Conservation (phyloP, 139 green algal species). For the Chlamydomonas sp. region DNA sequence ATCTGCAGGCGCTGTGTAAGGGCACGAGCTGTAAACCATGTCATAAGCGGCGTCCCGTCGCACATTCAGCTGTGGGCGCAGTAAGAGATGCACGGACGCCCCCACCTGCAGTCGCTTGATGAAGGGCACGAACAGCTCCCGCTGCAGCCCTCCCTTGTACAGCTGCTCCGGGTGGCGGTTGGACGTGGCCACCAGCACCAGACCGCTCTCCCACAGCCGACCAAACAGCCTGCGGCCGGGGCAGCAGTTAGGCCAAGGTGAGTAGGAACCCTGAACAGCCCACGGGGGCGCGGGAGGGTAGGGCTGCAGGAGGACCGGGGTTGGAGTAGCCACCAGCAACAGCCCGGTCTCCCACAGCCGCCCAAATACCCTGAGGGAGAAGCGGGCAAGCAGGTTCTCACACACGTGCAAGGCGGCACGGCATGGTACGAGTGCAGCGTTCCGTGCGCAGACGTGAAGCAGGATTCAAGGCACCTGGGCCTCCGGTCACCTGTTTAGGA, state of each 20-base stretch:
- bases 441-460: no score
- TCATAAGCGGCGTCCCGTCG: no score
- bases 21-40: no score
- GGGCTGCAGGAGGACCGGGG: constrained; percentile 82
- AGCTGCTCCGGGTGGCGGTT: constrained; percentile 86
- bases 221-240: constrained; percentile 78
- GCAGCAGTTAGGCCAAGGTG: no score
- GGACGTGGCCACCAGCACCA: constrained; percentile 92
- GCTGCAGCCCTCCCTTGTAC: constrained; percentile 95
- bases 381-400: no score
- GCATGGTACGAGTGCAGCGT: no score
- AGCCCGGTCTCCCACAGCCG: constrained; percentile 82
- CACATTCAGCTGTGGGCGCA: no score
- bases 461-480: no score
- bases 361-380: constrained; percentile 70
- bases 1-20: no score
- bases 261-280: no score
- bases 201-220: constrained; percentile 77
- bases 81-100: neutral
- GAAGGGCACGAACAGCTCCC: constrained; percentile 96
- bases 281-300: constrained; percentile 60
- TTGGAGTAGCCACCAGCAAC: constrained; percentile 91
- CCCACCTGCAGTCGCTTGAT: constrained; percentile 86
- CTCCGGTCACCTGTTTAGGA: constrained; percentile 67
- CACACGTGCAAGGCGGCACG: no score